Base-by-base conservation (phyloP, 257 asterid species). In the Cynanchum wilfordii region DNA sequence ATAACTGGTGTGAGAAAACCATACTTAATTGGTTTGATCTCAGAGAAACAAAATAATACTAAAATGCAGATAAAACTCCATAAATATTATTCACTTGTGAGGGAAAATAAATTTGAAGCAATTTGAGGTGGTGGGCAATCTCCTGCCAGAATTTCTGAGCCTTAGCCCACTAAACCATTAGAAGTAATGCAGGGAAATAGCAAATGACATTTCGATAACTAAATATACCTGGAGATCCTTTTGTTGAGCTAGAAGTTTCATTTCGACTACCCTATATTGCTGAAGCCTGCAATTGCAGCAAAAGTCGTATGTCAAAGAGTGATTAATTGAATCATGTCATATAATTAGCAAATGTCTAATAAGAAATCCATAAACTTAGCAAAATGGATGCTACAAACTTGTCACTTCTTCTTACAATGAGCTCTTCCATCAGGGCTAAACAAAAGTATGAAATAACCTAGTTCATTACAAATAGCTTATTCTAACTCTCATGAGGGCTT, bases 241-340 rank as follows among this genome's bases (percentile, higher is more conserved):
- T 75, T 81, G 89, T 80, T 85, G 87, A 69, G 89, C 89, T 56
- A 85, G 79, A 81, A 85, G 89, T 76, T 85, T 85, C 89, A 85
- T 85, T 69, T 83, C 89, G 72, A 85, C 89, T 40, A 85, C 87
- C 40, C 85, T 85, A 76, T 85, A 85, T 55, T 85, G 89, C 82
- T 85, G 89, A 83, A 85, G 83, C 74, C 89, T 85, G 80, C 45
- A 72, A 69, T 25, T 40, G 45, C 47, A 36, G 47, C 38, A 33
- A 66, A 7, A 70, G 40, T 65, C 67, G 42, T 38, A 38, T 16
- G 20, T 69, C 38, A 57, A 19, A 30, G 55, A 45, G n/a, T 47
- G 66, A 66, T 22, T 29, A 12, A 68, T 17, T 71, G 22, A 49
- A 70, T 69, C 16, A 44, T 25, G 3, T 27, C 64, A 54, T 40